These are phyloP conservation scores for Platismatia glauca DNA, from an alignment of 495 filamentous ascomycete species.

Conservation along the genomic window DNA sequence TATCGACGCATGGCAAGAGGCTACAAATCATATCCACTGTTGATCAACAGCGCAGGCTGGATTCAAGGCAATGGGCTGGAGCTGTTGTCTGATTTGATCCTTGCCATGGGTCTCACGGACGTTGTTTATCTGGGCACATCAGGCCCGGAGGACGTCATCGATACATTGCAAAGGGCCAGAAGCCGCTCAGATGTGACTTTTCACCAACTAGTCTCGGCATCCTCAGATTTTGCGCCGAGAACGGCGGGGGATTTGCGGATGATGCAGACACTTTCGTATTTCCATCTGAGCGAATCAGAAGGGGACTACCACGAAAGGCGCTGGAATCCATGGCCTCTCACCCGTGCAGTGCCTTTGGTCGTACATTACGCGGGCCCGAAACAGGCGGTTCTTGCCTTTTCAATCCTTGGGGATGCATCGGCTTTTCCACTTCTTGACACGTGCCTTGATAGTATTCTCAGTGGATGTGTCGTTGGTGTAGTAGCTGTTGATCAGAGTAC, in stretches of 20 bases:
- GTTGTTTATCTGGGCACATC: conserved; percentile 69
- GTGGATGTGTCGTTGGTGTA: conserved; percentile 51
- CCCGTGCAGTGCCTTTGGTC: conserved; percentile 41
- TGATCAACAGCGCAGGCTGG: conserved; percentile 82
- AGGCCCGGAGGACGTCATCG: conserved; percentile 55
- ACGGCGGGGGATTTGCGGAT: conserved; percentile 60
- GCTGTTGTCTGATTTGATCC: conserved; percentile 55
- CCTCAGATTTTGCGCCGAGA: conserved; percentile 51
- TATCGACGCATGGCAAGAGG: conserved; percentile 44
- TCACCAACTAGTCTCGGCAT: conserved; percentile 45
- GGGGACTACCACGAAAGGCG: conserved; percentile 25
- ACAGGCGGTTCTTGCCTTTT: conserved; percentile 43
- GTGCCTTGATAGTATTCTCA: conserved; percentile 42
- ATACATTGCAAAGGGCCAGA: conserved; percentile 40
- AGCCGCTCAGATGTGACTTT: conserved; percentile 30
- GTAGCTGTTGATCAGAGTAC: conserved; percentile 32
- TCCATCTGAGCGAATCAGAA: conserved; percentile 44
- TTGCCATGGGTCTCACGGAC: conserved; percentile 41
- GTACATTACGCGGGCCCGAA: conserved; percentile 45
- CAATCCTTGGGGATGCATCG: conserved; percentile 44
- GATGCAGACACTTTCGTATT: conserved; percentile 78
- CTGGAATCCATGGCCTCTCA: conserved; percentile 44
- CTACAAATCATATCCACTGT: conserved; percentile 47
- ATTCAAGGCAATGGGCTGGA: conserved; percentile 68
- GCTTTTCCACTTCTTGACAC: conserved; percentile 25